Base-by-base conservation (phyloP, 2,329 filamentous ascomycete species). In the Epichloe sylvatica region DNA sequence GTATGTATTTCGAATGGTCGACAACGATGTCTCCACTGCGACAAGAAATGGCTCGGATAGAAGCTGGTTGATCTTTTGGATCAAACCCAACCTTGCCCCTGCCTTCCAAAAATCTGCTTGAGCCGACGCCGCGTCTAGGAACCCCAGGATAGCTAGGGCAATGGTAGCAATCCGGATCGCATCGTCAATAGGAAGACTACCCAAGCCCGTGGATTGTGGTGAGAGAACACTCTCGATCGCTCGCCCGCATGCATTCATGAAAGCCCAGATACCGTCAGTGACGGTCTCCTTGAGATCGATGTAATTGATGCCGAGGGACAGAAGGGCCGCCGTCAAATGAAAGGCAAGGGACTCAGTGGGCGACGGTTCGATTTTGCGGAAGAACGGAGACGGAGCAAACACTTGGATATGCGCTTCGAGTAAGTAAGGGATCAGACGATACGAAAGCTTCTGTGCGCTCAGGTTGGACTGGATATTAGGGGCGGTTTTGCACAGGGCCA, bases 401-500 rank as follows among this genome's bases (percentile, higher is more conserved):
- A 78, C 69, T 63, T 96, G 91, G 35, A 77, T 72, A 60, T 91
- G 86, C 4, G 86, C 84, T 64, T 96, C 87, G 56, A 89, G 80
- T 12, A 97, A 77, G 65, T 97, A 97, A 5, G 84, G 84, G 7
- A 82, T 77, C 39, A 98, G 71, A 57, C 94, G 89, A 35, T 76
- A 73, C n/a, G 83, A 78, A 38, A 98, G 78, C 59, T 81, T 84
- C 59, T 86, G 80, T 30, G 89, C 90, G 61, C 85, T 84, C 53
- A 86, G 79, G 40, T 71, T 66, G 43, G 80, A 81, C 47, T 81
- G 75, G 25, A 97, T 75, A 23, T 80, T 76, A 4, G 88, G 84
- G 3, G 90, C 87, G 48, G 91, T 87, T 68, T 90, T 91, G 72
- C 91, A 97, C 25, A 98, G 75, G 41, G 92, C 88, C 25, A 97